A percentile compares a stretch with the other conserved stretches of the same genome.
These are phyloP conservation scores for Asterochloris erici DNA, from an alignment of 139 green algal species.

Conservation along the genomic window DNA sequence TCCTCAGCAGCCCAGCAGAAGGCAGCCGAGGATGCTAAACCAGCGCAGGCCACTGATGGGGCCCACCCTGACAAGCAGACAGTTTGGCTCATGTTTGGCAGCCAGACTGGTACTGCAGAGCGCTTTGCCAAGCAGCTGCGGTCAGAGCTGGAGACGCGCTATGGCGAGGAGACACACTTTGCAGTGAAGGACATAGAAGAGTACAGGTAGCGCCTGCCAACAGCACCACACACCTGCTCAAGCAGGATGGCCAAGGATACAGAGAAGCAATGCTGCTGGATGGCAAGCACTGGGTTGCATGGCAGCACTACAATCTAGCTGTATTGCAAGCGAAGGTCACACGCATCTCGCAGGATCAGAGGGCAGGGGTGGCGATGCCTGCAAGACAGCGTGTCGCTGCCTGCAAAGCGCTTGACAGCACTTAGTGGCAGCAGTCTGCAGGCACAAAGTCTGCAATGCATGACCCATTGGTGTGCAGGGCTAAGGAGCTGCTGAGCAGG, in stretches of 20 bases:
- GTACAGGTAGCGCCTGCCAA: conserved; percentile 19
- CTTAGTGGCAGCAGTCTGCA: neutral
- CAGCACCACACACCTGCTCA: neutral
- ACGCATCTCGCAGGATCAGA: no score
- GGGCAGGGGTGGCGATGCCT: no score
- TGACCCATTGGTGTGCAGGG: conserved; percentile 37
- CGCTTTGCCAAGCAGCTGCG: conserved; percentile 83
- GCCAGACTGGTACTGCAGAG: conserved; percentile 90
- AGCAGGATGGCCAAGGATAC: no score
- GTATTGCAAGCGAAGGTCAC: no score
- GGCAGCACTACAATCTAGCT: no score
- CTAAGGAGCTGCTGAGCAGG: conserved; percentile 39
- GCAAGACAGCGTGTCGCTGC: neutral
- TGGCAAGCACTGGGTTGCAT: no score
- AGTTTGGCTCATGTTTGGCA: conserved; percentile 59
- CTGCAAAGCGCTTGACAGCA: neutral
- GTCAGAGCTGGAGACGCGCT: conserved; percentile 35
- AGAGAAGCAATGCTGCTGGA: no score
- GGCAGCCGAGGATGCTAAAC: no score
- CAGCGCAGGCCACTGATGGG: no score
- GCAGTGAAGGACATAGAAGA: conserved; percentile 61
- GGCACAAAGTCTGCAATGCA: conserved; percentile 16
- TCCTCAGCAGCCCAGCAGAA: no score
- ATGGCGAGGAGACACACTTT: conserved; percentile 51
- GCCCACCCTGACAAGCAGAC: no score